Evolutionary conservation across 192 early-diverging fungal genomes (phyloP).

Genomic region (Umbelopsis sp.): DNA sequence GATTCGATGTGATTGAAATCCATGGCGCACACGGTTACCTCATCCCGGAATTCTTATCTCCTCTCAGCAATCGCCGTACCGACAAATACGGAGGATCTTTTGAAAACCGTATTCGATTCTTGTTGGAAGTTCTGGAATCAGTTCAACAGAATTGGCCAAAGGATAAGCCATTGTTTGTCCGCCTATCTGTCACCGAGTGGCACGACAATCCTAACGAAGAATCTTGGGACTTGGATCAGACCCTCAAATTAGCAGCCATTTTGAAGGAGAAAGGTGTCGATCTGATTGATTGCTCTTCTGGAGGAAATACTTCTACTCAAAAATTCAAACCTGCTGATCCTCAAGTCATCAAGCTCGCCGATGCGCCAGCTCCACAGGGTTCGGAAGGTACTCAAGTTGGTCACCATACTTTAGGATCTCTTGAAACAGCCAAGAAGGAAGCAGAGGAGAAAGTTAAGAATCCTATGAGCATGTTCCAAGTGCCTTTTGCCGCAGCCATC

Average conservation of each 20-base stretch:
- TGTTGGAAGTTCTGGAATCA: conserved; percentile 65
- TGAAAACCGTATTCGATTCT: conserved; percentile 82
- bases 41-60: conserved; percentile 77
- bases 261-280: conserved; percentile 76
- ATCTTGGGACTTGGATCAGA: conserved; percentile 74
- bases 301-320: conserved; percentile 59
- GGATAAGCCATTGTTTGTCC: conserved; percentile 83
- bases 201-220: conserved; percentile 50
- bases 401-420: neutral
- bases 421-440: neutral
- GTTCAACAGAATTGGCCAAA: conserved; percentile 75
- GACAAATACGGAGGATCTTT: conserved; percentile 92
- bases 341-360: conserved; percentile 20
- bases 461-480: conserved; percentile 57
- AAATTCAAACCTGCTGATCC: neutral
- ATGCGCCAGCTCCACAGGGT: conserved; percentile 15
- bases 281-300: conserved; percentile 82
- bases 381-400: neutral
- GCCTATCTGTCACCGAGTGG: conserved; percentile 81
- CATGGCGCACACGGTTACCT: conserved; percentile 92
- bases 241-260: conserved; percentile 57
- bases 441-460: conserved; percentile 46
- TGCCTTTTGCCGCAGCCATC: conserved; percentile 68
- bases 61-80: conserved; percentile 81
- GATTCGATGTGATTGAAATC: conserved; percentile 86